Percentiles rank a stretch among this genome's conserved stretches.
Evolutionary conservation across 768 basidiomycete genomes (phyloP).

Genomic region (Mycena floridula): DNA sequence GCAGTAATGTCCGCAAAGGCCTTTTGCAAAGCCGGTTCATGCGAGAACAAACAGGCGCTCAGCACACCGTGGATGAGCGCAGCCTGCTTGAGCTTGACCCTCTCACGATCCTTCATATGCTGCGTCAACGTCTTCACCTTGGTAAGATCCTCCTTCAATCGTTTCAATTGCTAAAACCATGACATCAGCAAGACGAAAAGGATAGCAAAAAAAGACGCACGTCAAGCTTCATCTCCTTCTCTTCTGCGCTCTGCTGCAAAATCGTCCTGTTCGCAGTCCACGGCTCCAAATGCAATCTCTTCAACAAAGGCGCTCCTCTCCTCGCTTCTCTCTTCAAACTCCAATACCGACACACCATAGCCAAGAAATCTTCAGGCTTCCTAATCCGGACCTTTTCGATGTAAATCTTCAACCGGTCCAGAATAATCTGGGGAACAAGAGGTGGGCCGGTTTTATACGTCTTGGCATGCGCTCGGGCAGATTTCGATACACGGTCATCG

Average conservation of each 20-base stretch:
- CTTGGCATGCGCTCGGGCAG: constrained; percentile 87
- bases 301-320: constrained; percentile 88
- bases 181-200: not conserved
- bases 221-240: constrained; percentile 76
- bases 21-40: constrained; percentile 50
- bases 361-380: constrained; percentile 74
- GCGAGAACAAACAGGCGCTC: constrained; percentile 57
- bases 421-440: constrained; percentile 79
- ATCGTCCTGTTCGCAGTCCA: constrained; percentile 78
- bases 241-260: constrained; percentile 69
- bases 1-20: constrained; percentile 65
- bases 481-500: constrained; percentile 51
- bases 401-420: constrained; percentile 74
- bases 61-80: constrained; percentile 65
- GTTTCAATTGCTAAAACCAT: constrained; percentile 45
- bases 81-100: constrained; percentile 65
- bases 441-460: constrained; percentile 91
- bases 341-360: constrained; percentile 87
- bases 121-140: constrained; percentile 61
- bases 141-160: constrained; percentile 72
- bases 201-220: constrained; percentile 34
- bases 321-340: constrained; percentile 93
- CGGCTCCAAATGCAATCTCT: constrained; percentile 90
- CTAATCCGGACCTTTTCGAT: constrained; percentile 61
- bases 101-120: constrained; percentile 72